Conservation (phyloP, 257 asterid species). For the Pogostemon cablin region DNA sequence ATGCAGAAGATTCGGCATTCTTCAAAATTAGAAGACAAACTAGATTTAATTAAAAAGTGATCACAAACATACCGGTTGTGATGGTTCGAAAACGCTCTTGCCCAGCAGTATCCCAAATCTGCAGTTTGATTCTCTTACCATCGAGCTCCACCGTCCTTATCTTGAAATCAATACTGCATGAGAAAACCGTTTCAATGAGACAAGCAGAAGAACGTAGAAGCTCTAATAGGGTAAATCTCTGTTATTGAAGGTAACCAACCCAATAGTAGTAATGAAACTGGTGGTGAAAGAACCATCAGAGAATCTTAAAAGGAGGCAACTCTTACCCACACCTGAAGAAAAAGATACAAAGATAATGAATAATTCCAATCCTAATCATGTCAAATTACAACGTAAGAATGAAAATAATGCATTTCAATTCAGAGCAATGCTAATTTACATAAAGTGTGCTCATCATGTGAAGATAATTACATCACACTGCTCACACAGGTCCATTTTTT, state of each 20-base stretch:
- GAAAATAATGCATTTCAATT: slow-evolving; percentile 21
- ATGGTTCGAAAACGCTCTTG: slow-evolving; percentile 73
- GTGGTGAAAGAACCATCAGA: slow-evolving; percentile 99
- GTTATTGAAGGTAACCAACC: slow-evolving; percentile 43
- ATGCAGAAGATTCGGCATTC: slow-evolving; percentile 4
- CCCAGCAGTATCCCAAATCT: slow-evolving; percentile 77
- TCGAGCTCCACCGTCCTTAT: slow-evolving; percentile 72
- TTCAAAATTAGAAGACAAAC: slow-evolving; percentile 2
- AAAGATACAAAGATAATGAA: slow-evolving; percentile 9
- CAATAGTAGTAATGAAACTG: slow-evolving; percentile 91
- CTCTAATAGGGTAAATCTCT: slow-evolving; percentile 12
- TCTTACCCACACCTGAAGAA: slow-evolving; percentile 83
- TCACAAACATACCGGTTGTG: slow-evolving; percentile 55
- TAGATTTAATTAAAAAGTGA: neutral
- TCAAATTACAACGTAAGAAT: slow-evolving; percentile 15
- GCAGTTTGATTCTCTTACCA: slow-evolving; percentile 64
- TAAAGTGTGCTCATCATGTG: slow-evolving; percentile 7
- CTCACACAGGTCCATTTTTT: neutral
- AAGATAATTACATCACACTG: neutral
- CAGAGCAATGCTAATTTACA: neutral
- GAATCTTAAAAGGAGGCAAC: slow-evolving; percentile 98
- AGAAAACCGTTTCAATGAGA: slow-evolving; percentile 25
- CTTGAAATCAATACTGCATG: slow-evolving; percentile 65
- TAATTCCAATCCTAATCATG: slow-evolving; percentile 18
- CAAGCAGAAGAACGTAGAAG: slow-evolving; percentile 24